Evolutionary conservation across 768 basidiomycete genomes (phyloP).

Genomic region (Austroboletus eburneus): DNA sequence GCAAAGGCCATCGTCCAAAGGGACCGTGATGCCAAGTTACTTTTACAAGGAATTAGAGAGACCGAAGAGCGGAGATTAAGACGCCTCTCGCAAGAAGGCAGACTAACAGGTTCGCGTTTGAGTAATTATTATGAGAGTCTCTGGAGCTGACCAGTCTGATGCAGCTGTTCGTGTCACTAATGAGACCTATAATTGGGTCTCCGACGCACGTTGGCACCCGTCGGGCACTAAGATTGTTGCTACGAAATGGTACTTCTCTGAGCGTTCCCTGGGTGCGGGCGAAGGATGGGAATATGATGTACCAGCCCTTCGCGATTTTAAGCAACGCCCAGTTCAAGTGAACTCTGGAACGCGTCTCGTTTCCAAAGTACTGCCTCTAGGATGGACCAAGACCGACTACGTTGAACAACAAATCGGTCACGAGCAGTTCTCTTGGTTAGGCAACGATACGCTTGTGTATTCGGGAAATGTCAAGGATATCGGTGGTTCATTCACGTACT

Average conservation of each 20-base stretch:
- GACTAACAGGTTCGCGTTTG: constrained; percentile 37
- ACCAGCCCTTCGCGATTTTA: constrained; percentile 26
- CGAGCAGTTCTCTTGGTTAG: constrained; percentile 64
- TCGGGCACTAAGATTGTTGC: constrained; percentile 58
- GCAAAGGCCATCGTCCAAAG: constrained; percentile 36
- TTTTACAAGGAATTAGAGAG: constrained; percentile 50
- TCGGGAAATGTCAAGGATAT: constrained; percentile 59
- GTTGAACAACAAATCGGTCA: constrained; percentile 69
- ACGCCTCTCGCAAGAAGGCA: constrained; percentile 56
- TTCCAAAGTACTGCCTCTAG: constrained; percentile 52
- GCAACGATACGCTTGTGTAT: constrained; percentile 56
- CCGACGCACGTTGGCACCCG: constrained; percentile 69
- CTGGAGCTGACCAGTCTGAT: constrained; percentile 3
- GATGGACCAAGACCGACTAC: constrained; percentile 59
- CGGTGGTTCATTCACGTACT: constrained; percentile 47
- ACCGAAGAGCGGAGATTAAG: constrained; percentile 42
- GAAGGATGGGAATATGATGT: constrained; percentile 69
- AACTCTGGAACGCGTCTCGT: constrained; percentile 51
- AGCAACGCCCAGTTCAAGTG: constrained; percentile 25
- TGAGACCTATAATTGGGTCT: constrained; percentile 69
- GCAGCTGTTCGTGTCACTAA: constrained; percentile 57
- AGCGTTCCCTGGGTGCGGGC: constrained; percentile 61
- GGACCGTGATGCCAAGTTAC: constrained; percentile 41
- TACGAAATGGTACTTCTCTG: constrained; percentile 75
- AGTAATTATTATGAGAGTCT: neutral